Base-by-base conservation (phyloP, 2,329 filamentous ascomycete species). In the Fusarium tjaetaba region DNA sequence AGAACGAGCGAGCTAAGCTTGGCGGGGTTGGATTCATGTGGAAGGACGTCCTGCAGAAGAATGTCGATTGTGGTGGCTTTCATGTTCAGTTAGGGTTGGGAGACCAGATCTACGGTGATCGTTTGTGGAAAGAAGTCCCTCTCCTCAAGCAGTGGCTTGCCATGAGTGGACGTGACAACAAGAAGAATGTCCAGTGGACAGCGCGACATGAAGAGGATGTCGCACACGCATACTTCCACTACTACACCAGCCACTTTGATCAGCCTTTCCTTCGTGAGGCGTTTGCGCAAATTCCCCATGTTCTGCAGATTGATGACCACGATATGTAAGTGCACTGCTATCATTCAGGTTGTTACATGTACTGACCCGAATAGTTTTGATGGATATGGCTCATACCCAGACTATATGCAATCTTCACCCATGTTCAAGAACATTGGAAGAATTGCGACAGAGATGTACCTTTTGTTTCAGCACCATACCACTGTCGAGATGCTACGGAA, bases 401-500 rank as follows among this genome's bases (percentile, higher is more conserved):
- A 97, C 71, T 97, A 98, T 81, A 98, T 99, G 96, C 96, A 99
- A 80, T 94, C 94, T 75, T 98, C 95, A 24, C 93, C 97, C 73
- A 95, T 98, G 85, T 98, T 99, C 87, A 98, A 97, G 84, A 98
- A 98, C 80, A 97, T 98, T 79, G 96, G 96, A 30, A 91, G 96
- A 42, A 92, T 99, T 70, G 96, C 95, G 28, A 95, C 97, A 62
- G 95, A 98, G 76, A 98, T 98, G 95, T 99, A 98, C 80, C 88
- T 99, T 41, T 89, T 99, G 13, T 99, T 99, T 87, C 96, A 99
- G 80, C 96, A 99, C 80, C 96, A 99, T 82, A 98, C 96, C 0
- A 98, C 96, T 0, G 87, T 97, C 7, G 96, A 98, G 80, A 93
- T 98, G 46, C 89, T 99, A 65, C 93, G 95, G 59, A 96, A 97